Evolutionary conservation across 2,329 filamentous ascomycete species (phyloP), one percentile per base, ranked within the genome.

Genomic region (Apiospora hydei): DNA sequence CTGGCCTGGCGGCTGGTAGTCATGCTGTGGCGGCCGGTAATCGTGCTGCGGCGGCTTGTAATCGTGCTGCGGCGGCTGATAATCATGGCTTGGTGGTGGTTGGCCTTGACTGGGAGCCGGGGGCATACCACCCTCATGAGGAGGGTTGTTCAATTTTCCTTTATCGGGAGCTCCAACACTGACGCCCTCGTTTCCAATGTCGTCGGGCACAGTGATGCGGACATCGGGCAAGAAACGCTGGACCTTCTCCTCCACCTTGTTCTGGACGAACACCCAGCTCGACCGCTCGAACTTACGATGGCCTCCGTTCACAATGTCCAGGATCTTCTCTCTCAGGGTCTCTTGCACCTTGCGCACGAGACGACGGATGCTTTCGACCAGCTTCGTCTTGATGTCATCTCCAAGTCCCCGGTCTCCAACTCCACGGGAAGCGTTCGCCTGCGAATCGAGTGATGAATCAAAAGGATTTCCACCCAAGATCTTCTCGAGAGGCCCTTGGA

Each of bases 401-500:
- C 82, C 81, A 26, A 85, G 82, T 0, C 84, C 84, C 18, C 34
- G 34, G 34, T 85, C 83, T 0, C 82, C 81, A 30, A 85, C 82
- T 0, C 84, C 84, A 16, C 84, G 82, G 69, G 70, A 70, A 4
- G 83, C 81, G 0, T 57, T 47, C 47, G 47, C 47, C 30, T 47
- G 68, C 47, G 68, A 78, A 71, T 85, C 83, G 18, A 86, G 83
- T 72, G 84, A 78, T 21, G 81, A 76, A 75, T 85, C 84, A 72
- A 86, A 86, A 8, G 84, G 84, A 67, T 86, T 86, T 3, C 84
- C 84, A 0, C 84, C 84, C 0, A 86, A 81, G 13, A 86, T 84
- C 78, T 83, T 85, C 75, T 86, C 84, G 0, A 86, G 80, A 0
- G 84, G 83, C 0, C 81, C 77, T 73, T 85, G 84, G 72, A 86